Evolutionary conservation across 2,329 filamentous ascomycete species (phyloP), one percentile per base, ranked within the genome.

Genomic region (Zarea fungicola): DNA sequence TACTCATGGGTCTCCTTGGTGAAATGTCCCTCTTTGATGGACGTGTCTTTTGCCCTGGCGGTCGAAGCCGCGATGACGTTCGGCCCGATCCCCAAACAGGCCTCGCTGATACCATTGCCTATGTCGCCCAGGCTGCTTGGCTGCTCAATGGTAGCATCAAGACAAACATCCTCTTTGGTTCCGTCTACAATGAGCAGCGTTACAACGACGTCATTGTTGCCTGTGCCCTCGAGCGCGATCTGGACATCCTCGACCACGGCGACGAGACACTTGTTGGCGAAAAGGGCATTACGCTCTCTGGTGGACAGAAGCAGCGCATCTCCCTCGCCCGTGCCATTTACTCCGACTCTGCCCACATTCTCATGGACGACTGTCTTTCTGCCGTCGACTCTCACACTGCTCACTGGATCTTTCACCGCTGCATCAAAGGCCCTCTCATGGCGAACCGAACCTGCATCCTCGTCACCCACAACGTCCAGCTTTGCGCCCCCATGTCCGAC

Each of bases 271-370:
- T 96, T 19, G 93, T 99, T 26, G 93, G 93, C 44, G 93, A 99
- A 65, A 99, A 97, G 69, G 93, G 93, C 28, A 96, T 99, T 54
- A 92, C 92, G 14, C 80, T 99, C 13, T 99, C 93, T 6, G 93
- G 93, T 55, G 93, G 93, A 6, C 93, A 99, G 69, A 97, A 97
- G 69, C 93, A 99, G 67, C 85, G 93, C 51, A 97, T 99, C 44
- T 96, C 92, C 13, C 78, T 99, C 37, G 93, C 93, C n/a, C 84
- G 93, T 56, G 93, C 93, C 1, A 77, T 99, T n/a, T 99, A 99
- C 69, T 96, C 89, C 56, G 92, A 89, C 66, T 95, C 91, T 6
- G 85, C 85, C 46, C 92, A 97, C 65, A 71, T 99, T 14, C 78
- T 99, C 10, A 77, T 99, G 42, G 93, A 99, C 61, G 93, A 99